phyloP scores from a whole-genome alignment of 306 rosid genomes.

The Medicago truncatula region DNA sequence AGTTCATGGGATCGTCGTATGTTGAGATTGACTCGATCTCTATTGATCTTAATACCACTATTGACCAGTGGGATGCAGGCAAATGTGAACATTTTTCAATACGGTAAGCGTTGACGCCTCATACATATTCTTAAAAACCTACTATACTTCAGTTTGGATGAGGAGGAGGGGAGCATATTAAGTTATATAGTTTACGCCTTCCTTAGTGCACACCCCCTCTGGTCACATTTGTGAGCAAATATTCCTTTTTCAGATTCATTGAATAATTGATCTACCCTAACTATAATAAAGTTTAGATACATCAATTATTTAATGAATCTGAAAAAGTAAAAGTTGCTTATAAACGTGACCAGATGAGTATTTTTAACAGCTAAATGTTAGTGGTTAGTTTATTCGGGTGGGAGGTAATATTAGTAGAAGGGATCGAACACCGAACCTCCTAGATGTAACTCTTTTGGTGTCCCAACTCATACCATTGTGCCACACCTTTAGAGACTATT shows the following conservation, averaged over 20 bases:
- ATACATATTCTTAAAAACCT: conserved; percentile 2
- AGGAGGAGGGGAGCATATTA: conserved; percentile 1
- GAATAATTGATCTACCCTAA: too few species aligned
- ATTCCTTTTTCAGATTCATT: too few species aligned
- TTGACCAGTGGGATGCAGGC: conserved; percentile 56
- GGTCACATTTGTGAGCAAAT: too few species aligned
- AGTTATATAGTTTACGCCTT: not conserved
- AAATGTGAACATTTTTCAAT: conserved; percentile 90
- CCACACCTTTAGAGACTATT: not conserved
- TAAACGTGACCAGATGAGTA: too few species aligned
- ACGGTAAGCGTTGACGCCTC: conserved; percentile 66
- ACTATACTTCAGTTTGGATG: conserved; percentile 12
- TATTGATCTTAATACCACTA: conserved; percentile 69
- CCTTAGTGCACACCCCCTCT: not conserved
- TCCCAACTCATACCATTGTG: not conserved
- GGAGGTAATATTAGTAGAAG: not conserved
- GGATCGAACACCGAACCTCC: not conserved
- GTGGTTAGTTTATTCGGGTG: not conserved
- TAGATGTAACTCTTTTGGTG: not conserved
- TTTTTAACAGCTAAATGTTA: too few species aligned
- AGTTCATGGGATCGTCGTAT: conserved; percentile 67
- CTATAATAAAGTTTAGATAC: too few species aligned
- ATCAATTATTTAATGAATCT: too few species aligned
- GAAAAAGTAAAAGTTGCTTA: too few species aligned
- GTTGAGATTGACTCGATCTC: conserved; percentile 82